Base-by-base conservation (phyloP, 768 basidiomycete genomes). In the Agrocybe pediades region DNA sequence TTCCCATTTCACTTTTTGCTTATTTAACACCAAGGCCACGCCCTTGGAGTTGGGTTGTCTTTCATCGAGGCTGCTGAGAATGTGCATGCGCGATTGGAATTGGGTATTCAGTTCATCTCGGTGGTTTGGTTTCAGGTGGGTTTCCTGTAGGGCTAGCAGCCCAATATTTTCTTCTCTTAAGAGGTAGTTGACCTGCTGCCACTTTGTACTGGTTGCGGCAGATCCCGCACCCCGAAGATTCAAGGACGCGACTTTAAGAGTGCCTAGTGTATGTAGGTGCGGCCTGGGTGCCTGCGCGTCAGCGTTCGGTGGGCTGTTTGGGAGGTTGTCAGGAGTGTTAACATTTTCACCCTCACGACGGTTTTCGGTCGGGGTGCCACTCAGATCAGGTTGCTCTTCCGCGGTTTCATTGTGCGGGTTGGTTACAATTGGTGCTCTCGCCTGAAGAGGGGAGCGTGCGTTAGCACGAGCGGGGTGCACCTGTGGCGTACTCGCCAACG, bases 11-110 rank as follows among this genome's bases (percentile, higher is more conserved):
- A 61, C 57, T 1, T 62, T 15, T 2, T 61, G 21, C 55, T 68
- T 73, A 46, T 75, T 73, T 7, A 76, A 51, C 0, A 73, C 57
- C 11, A 73, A 55, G 1, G 71, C 73, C 2, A 74, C 63, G 53
- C 49, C 61, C 9, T 48, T 51, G 0, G 60, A 52, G 19, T 62
- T 68, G 19, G 67, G 59, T 0, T 56, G 26, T 1, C 54, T 41
- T 13, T 40, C 39, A 49, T 68, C 59, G 3, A 21, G 21, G 0
- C 62, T 64, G 30, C 49, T 54, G 0, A 64, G 13, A 6, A 72
- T 60, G 7, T 61, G 40, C 0, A 72, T 43, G 13, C 55, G 26
- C 21, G 29, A 17, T 3, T 39, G 23, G 25, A 62, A 61, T 25
- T 36, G 41, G 1, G 24, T 15, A 41, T 64, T 44, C 1, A 66